Evolutionary conservation across 345 rosid genomes (phyloP).

Genomic region (Citrus glauca): DNA sequence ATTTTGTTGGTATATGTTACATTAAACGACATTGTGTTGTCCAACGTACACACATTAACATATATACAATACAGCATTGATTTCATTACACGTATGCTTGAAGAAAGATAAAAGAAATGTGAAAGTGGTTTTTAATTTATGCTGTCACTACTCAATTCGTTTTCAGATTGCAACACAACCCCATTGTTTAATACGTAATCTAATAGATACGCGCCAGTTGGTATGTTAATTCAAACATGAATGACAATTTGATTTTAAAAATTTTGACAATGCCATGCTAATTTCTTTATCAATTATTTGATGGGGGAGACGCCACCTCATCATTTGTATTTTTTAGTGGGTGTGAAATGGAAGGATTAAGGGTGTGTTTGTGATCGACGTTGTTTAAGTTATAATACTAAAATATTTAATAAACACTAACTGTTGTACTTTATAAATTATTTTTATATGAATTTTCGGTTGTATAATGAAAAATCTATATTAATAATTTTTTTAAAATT

Average conservation of each 20-base stretch:
- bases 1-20: neutral
- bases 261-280: neutral
- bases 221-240: too few relatives aligned
- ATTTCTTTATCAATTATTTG: too few relatives aligned
- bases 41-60: neutral
- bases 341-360: neutral
- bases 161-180: neutral
- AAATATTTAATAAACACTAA: too few relatives aligned
- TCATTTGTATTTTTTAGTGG: neutral
- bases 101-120: neutral
- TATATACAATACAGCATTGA: neutral
- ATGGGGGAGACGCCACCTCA: neutral
- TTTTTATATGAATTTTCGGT: too few relatives aligned
- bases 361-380: too few relatives aligned
- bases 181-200: too few relatives aligned
- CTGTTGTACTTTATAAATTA: too few relatives aligned
- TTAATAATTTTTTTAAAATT: too few relatives aligned
- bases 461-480: too few relatives aligned
- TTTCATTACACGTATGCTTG: neutral
- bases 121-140: neutral
- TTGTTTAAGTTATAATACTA: fast-evolving
- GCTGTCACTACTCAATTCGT: neutral
- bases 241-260: neutral
- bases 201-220: too few relatives aligned
- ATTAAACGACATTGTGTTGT: neutral